Conservation (phyloP, 1,284 basidiomycete genomes). For the Ceratobasidium sp. region DNA sequence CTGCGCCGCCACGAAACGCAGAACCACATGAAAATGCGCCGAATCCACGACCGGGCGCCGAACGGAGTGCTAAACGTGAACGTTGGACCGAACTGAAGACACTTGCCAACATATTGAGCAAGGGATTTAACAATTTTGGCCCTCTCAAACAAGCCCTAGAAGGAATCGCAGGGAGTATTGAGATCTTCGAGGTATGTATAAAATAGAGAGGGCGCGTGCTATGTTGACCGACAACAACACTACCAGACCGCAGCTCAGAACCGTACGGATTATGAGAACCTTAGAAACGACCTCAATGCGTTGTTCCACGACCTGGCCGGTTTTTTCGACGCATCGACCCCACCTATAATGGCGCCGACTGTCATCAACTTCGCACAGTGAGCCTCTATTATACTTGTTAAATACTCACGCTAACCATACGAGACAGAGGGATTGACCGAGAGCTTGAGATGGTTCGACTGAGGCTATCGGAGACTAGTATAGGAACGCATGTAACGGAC, state of each 20-base stretch:
- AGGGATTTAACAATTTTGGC: too few species aligned
- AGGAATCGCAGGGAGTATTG: too few species aligned
- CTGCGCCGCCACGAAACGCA: too few species aligned
- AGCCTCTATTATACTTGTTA: not conserved
- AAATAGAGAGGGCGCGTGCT: too few species aligned
- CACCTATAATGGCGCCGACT: not conserved
- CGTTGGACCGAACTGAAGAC: too few species aligned
- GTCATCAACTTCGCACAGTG: not conserved
- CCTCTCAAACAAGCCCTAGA: too few species aligned
- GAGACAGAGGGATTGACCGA: not conserved
- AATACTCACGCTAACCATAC: not conserved
- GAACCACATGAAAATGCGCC: too few species aligned
- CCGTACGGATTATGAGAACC: not conserved
- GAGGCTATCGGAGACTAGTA: not conserved
- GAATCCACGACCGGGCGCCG: too few species aligned
- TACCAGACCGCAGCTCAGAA: not conserved
- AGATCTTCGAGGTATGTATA: too few species aligned
- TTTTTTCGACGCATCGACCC: not conserved
- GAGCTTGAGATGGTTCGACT: not conserved
- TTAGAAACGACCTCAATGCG: not conserved
- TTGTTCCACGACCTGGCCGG: not conserved
- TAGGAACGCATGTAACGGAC: not conserved
- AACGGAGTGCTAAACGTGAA: too few species aligned
- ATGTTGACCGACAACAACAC: too few species aligned
- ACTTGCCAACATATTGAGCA: too few species aligned